These are phyloP conservation scores for Starmerella sirachaensis DNA, from an alignment of 805 yeast genomes.

Conservation along the genomic window DNA sequence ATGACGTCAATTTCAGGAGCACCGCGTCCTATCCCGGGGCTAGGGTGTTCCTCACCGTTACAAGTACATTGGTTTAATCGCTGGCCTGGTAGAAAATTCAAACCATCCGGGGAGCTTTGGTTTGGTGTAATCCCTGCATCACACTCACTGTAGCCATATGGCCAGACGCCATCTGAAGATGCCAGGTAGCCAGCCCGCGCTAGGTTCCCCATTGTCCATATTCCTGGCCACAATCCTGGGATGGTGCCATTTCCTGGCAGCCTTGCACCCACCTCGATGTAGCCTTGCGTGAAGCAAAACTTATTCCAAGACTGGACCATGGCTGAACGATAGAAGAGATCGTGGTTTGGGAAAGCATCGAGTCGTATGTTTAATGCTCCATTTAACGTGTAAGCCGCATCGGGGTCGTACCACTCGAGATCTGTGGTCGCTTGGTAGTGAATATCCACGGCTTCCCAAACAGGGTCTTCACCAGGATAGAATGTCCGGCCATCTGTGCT, in stretches of 20 bases:
- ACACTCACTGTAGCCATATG: conserved; percentile 73
- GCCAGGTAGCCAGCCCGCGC: conserved; percentile 86
- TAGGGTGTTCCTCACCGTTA: conserved; percentile 71
- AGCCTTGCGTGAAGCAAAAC: conserved; percentile 77
- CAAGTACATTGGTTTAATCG: conserved; percentile 67
- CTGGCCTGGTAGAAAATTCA: conserved; percentile 78
- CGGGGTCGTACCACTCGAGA: conserved; percentile 92
- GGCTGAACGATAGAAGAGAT: conserved; percentile 72
- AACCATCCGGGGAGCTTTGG: conserved; percentile 82
- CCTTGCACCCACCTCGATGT: conserved; percentile 59
- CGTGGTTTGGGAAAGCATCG: conserved; percentile 75
- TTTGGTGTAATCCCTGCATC: conserved; percentile 93
- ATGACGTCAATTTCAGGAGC: conserved; percentile 90
- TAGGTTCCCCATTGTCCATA: conserved; percentile 88
- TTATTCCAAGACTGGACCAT: conserved; percentile 90
- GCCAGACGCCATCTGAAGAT: conserved; percentile 88
- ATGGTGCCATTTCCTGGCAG: conserved; percentile 70
- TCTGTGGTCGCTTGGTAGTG: conserved; percentile 81
- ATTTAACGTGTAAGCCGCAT: conserved; percentile 62
- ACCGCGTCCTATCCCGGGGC: conserved; percentile 76
- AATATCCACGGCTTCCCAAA: conserved; percentile 73
- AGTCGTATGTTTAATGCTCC: conserved; percentile 58
- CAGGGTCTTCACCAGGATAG: conserved; percentile 83
- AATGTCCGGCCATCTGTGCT: conserved; percentile 80
- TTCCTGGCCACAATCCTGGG: conserved; percentile 89